Percentiles rank a stretch among this genome's conserved stretches.
Conservation (phyloP, 139 green algal species). For the Raphidocelis subcapitata region DNA sequence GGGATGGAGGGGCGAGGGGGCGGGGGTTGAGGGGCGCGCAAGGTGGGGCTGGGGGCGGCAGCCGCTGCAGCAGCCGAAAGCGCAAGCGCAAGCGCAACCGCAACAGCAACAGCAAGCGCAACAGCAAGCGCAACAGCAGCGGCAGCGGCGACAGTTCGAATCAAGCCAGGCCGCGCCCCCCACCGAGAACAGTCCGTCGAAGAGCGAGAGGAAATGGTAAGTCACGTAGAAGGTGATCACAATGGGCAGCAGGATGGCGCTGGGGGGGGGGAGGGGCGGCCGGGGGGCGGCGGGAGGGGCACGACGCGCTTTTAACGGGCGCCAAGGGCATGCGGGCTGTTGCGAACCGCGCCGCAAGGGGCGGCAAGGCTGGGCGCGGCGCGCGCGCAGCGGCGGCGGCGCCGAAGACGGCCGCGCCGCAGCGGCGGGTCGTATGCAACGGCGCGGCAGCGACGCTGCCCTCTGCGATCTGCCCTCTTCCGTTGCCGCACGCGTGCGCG, state of each 20-base stretch:
- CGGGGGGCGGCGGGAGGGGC: not conserved
- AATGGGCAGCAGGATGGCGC: constrained; percentile 89
- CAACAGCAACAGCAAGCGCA: not conserved
- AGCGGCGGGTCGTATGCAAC: no score
- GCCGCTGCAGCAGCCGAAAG: not conserved
- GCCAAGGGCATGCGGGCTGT: not conserved
- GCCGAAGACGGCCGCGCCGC: no score
- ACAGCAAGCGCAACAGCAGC: not conserved
- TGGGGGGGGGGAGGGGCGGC: constrained; percentile 19
- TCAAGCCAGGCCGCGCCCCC: not conserved
- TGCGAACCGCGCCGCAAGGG: not conserved
- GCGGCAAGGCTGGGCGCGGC: not conserved
- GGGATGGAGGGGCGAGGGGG: not conserved
- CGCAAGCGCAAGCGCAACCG: not conserved
- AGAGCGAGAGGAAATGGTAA: constrained; percentile 26
- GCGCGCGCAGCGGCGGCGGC: no score
- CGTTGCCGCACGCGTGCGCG: not conserved
- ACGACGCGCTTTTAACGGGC: not conserved
- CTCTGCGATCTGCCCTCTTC: no score
- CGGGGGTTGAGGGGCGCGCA: not conserved
- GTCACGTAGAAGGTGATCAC: constrained; percentile 82
- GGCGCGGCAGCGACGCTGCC: no score
- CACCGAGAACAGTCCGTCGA: constrained; percentile 92
- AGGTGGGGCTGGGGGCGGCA: not conserved
- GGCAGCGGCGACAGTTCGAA: not conserved